phyloP scores from a whole-genome alignment of 495 filamentous ascomycete species.

The Sabuloglossum arenarium region DNA sequence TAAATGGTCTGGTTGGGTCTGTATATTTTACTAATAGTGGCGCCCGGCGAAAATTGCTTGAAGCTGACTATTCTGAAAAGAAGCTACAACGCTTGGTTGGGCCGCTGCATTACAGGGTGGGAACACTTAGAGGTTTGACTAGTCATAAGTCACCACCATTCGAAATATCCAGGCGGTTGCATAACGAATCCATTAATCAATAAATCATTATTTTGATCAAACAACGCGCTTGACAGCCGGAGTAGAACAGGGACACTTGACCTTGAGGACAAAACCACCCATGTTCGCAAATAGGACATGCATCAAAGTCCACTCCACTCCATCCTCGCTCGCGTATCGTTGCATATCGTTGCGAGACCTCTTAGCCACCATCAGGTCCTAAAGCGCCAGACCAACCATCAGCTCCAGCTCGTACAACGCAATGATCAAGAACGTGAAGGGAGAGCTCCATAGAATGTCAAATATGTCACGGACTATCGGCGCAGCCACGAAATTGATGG shows the following conservation, averaged over 20 bases:
- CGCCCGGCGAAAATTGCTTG: too few species aligned
- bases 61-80: too few species aligned
- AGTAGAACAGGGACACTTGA: neutral
- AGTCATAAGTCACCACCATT: too few species aligned
- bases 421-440: conserved; percentile 1
- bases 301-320: neutral
- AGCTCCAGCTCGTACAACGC: neutral
- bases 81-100: too few species aligned
- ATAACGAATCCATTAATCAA: too few species aligned
- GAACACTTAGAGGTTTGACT: too few species aligned
- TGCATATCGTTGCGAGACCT: neutral
- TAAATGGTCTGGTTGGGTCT: too few species aligned
- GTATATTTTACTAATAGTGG: too few species aligned
- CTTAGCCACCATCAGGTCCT: neutral
- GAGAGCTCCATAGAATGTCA: conserved; percentile 4
- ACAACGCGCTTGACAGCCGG: neutral
- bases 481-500: neutral
- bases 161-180: too few species aligned
- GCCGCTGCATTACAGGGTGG: too few species aligned
- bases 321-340: neutral
- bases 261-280: neutral
- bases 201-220: neutral
- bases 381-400: neutral
- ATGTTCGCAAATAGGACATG: neutral
- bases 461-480: neutral